These are phyloP conservation scores for Comarum palustre DNA, from an alignment of 306 rosid genomes.

Conservation along the genomic window DNA sequence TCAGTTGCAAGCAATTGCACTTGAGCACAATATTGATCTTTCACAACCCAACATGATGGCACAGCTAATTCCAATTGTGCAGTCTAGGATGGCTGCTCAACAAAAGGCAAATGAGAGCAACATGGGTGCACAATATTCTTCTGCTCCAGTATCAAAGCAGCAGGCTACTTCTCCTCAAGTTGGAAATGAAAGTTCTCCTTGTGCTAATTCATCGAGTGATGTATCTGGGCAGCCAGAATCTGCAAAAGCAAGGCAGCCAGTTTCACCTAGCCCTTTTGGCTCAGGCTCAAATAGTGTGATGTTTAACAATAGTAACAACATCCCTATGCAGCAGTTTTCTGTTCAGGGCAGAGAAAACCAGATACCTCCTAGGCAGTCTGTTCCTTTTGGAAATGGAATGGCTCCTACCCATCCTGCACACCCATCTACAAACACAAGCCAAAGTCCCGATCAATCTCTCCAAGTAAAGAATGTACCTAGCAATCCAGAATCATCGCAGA, in stretches of 20 bases:
- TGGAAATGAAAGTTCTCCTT: slow-evolving; percentile 68
- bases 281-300: slow-evolving; percentile 45
- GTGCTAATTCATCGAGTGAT: slow-evolving; percentile 70
- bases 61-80: slow-evolving; percentile 69
- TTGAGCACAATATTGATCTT: slow-evolving; percentile 74
- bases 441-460: slow-evolving; percentile 51
- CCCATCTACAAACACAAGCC: slow-evolving; percentile 51
- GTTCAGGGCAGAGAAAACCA: slow-evolving; percentile 77
- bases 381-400: slow-evolving; percentile 61
- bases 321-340: slow-evolving; percentile 55
- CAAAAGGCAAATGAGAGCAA: slow-evolving; percentile 58
- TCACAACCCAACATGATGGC: slow-evolving; percentile 71
- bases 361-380: slow-evolving; percentile 53
- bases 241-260: slow-evolving; percentile 63
- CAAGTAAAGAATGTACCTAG: slow-evolving; percentile 42
- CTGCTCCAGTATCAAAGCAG: slow-evolving; percentile 67
- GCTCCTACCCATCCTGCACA: slow-evolving; percentile 57
- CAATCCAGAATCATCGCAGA: slow-evolving; percentile 53
- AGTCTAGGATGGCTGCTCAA: slow-evolving; percentile 66
- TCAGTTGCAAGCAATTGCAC: slow-evolving; percentile 81
- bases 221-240: slow-evolving; percentile 61
- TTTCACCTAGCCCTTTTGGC: slow-evolving; percentile 57
- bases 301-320: slow-evolving; percentile 46
- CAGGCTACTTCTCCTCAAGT: slow-evolving; percentile 62
- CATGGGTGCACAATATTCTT: slow-evolving; percentile 55